Base-by-base conservation (phyloP, 192 early-diverging fungal genomes). In the Gonapodya sp. region DNA sequence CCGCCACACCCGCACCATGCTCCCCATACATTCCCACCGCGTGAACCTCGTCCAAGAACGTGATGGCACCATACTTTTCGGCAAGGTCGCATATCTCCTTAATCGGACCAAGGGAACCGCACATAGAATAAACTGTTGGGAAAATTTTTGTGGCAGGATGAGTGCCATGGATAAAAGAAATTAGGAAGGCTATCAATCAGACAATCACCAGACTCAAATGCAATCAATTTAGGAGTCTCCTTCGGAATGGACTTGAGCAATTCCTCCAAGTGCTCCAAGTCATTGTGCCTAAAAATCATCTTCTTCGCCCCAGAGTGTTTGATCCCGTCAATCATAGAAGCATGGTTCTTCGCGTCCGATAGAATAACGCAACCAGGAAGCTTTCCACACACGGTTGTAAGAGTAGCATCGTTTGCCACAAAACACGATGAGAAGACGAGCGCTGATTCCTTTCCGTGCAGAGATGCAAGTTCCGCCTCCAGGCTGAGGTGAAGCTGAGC, bases 1-100 rank as follows among this genome's bases (percentile, higher is more conserved):
- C 95, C 64, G 96, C 96, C 34, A 98, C 96, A 81, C 96, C 96
- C 34, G 93, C 96, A 79, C 96, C 96, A 79, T 93, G 92, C 24
- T 92, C 89, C 2, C 96, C 96, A 84, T 98, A 98, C 96, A 98
- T 97, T 80, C 96, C 96, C n/a, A 98, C 96, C n/a, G 96, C 96
- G 81, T 98, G 96, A 35, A 98, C 96, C 85, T 98, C 96, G 82
- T 98, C 96, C 64, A 97, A 86, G 89, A 96, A 98, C 34, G 96
- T 98, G 81, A 98, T 94, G 73, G 96, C 96, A 74, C 95, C 95
- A 86, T 98, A 98, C 87, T 96, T 96, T 46, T 93, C 93, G 78
- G 96, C 96, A 36, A 98, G 85, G 36, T 89, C 88, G 81, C 91
- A 93, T 82, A 98, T 97, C 74, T 95, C 93, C 72, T 94, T 91